phyloP scores from a whole-genome alignment of 2,329 filamentous ascomycete genomes.

The Beauveria sp. region DNA sequence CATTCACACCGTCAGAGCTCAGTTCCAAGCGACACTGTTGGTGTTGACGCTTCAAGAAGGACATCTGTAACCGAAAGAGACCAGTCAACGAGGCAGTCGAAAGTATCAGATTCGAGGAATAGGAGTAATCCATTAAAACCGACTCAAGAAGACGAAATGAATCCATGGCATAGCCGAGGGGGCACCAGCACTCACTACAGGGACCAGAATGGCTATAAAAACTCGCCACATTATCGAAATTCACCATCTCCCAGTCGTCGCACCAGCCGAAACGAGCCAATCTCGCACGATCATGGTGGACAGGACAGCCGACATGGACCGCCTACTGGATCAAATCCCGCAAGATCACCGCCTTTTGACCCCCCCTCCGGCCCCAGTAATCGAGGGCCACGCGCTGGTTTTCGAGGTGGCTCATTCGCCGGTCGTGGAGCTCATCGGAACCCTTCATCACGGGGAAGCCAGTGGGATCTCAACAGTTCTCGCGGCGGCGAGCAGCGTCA shows the following conservation, averaged over 20 bases:
- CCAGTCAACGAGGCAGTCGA: constrained; percentile 23
- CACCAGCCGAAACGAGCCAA: constrained; percentile 21
- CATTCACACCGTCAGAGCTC: constrained; percentile 10
- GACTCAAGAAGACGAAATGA: constrained; percentile 44
- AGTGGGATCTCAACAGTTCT: constrained; percentile 52
- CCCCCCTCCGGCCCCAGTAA: constrained; percentile 50
- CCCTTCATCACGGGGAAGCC: constrained; percentile 56
- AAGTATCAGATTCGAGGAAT: constrained; percentile 25
- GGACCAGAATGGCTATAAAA: constrained; percentile 20
- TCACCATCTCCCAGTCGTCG: constrained; percentile 26
- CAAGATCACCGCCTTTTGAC: constrained; percentile 43
- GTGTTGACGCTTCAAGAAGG: constrained; percentile 29
- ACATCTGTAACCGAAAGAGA: constrained; percentile 28
- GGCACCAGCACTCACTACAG: constrained; percentile 21
- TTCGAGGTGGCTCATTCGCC: constrained; percentile 46
- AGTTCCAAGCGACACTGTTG: constrained; percentile 22
- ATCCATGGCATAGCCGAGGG: constrained; percentile 34
- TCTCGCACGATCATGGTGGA: constrained; percentile 38
- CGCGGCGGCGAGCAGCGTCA: neutral
- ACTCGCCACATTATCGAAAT: constrained; percentile 25
- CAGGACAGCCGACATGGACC: constrained; percentile 39
- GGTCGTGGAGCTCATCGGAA: constrained; percentile 43
- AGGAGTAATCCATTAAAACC: constrained; percentile 37
- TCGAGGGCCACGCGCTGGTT: constrained; percentile 38
- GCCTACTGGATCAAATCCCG: constrained; percentile 37